These are phyloP conservation scores for Aspergillus cavernicola DNA, from an alignment of 495 filamentous ascomycete species.

Conservation along the genomic window DNA sequence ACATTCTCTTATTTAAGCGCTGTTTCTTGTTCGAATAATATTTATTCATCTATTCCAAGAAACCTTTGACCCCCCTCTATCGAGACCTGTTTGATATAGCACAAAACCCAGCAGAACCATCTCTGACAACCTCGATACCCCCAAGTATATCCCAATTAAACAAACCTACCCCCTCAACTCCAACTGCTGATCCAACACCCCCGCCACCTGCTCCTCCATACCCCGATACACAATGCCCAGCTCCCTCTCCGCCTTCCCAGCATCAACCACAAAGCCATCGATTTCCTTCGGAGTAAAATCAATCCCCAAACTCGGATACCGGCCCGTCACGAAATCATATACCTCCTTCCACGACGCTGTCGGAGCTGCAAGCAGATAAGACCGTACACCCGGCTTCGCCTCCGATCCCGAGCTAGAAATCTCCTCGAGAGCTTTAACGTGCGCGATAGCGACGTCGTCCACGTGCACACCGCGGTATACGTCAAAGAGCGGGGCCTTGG, in stretches of 20 bases:
- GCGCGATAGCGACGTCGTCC: constrained; percentile 19
- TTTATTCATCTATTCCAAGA: no score
- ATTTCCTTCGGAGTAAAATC: not conserved
- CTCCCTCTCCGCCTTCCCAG: not conserved
- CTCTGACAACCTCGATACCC: no score
- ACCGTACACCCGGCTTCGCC: not conserved
- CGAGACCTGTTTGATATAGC: no score
- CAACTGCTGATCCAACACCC: constrained; percentile 6
- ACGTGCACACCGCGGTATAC: constrained; percentile 19
- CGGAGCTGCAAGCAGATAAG: not conserved
- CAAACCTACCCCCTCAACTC: not conserved
- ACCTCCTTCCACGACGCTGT: not conserved
- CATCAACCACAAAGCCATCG: not conserved
- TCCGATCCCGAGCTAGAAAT: not conserved
- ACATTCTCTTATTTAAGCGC: no score
- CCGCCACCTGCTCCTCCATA: not conserved
- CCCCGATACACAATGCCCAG: not conserved
- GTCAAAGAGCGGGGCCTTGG: constrained; percentile 2
- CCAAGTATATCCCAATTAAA: no score
- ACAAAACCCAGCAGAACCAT: no score
- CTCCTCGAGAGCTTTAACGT: constrained; percentile 8
- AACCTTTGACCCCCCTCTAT: no score
- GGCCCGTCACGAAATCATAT: not conserved
- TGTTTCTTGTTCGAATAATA: no score
- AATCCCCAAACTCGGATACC: not conserved